Conservation (phyloP, 2,329 filamentous ascomycete species). For the Chrysoporthe puriensis region DNA sequence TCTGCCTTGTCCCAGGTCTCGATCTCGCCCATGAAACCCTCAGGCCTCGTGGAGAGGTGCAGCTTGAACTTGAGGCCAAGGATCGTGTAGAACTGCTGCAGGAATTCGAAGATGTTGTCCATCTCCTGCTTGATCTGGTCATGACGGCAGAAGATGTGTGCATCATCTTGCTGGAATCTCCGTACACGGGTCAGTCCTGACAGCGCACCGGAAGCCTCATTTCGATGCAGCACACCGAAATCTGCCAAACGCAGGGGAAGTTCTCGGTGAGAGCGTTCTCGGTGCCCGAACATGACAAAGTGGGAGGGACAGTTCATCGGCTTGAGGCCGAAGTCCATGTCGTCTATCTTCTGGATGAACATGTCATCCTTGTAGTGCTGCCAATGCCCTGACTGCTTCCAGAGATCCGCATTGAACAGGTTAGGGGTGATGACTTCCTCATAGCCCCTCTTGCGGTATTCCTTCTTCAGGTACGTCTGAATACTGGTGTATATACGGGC, state of each 20-base stretch:
- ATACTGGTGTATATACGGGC: conserved; percentile 92
- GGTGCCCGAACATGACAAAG: conserved; percentile 83
- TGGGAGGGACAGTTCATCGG: conserved; percentile 99
- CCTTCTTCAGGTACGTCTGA: conserved; percentile 76
- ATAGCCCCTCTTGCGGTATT: conserved; percentile 94
- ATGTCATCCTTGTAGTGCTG: conserved; percentile 93
- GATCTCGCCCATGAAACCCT: conserved; percentile 85
- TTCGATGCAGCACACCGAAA: conserved; percentile 93
- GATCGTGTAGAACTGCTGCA: conserved; percentile 73
- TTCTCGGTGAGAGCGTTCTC: conserved; percentile 85
- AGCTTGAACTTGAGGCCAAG: conserved; percentile 91
- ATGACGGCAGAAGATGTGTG: conserved; percentile 91
- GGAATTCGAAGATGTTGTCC: conserved; percentile 82
- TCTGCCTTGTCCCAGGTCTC: conserved; percentile 91
- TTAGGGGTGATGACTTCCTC: conserved; percentile 95
- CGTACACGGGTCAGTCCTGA: conserved; percentile 90
- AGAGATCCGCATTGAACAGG: conserved; percentile 91
- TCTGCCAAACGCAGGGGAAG: conserved; percentile 92
- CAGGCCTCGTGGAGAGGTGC: conserved; percentile 87
- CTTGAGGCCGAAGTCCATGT: conserved; percentile 76
- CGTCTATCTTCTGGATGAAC: conserved; percentile 76
- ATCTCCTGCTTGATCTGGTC: conserved; percentile 78
- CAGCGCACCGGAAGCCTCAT: conserved; percentile 91
- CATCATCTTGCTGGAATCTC: conserved; percentile 94
- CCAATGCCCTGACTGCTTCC: conserved; percentile 97